phyloP scores from a whole-genome alignment of 2,329 filamentous ascomycete species.

The Cercospora janseana region DNA sequence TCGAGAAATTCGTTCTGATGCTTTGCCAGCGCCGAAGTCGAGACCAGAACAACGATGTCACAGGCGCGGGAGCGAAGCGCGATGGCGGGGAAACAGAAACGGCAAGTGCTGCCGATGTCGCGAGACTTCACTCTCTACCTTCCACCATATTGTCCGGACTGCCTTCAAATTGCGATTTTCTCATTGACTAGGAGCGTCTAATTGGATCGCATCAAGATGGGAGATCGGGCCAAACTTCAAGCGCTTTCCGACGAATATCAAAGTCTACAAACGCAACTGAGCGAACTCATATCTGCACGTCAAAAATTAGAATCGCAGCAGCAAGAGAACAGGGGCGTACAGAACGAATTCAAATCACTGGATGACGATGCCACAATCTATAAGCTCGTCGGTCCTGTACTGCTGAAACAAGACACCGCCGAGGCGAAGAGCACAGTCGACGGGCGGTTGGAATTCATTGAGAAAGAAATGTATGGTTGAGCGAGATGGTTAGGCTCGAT shows the following conservation, averaged over 20 bases:
- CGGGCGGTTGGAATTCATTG: conserved; percentile 85
- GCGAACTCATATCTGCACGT: conserved; percentile 70
- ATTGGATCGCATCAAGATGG: conserved; percentile 34
- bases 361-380: conserved; percentile 85
- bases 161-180: too few species aligned
- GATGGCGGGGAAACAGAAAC: conserved; percentile 16
- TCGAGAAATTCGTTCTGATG: conserved; percentile 4
- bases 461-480: conserved; percentile 77
- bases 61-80: conserved; percentile 14
- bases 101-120: conserved; percentile 6
- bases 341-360: conserved; percentile 80
- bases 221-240: conserved; percentile 70
- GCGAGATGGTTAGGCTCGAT: not conserved
- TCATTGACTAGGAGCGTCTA: not conserved
- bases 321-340: conserved; percentile 86
- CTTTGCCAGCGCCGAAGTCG: conserved; percentile 7
- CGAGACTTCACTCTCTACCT: conserved; percentile 12
- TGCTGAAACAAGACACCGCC: conserved; percentile 89
- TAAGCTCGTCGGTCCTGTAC: conserved; percentile 88
- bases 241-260: conserved; percentile 82
- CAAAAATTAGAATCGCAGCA: conserved; percentile 93
- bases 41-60: conserved; percentile 10
- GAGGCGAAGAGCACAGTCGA: conserved; percentile 91
- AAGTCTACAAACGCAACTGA: conserved; percentile 86
- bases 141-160: too few species aligned